Evolutionary conservation across 495 filamentous ascomycete species (phyloP), one percentile per base, ranked within the genome.

Genomic region (Penicillium odoratum): DNA sequence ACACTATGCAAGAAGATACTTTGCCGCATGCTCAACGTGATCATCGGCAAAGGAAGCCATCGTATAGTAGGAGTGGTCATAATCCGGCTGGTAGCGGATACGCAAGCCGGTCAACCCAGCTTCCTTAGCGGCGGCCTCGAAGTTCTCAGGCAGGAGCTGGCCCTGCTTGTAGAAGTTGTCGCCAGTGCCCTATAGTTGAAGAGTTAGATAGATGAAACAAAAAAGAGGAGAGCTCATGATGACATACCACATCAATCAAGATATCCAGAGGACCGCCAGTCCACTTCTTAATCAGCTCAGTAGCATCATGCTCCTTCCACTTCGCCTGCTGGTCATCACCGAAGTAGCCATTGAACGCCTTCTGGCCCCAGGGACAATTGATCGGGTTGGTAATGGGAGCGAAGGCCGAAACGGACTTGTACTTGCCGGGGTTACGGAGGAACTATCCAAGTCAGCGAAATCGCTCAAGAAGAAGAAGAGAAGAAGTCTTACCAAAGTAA

Each of bases 31-130:
- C 53, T 88, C 85, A 51, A 98, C 81, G 79, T 98, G 94, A 61
- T 98, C 93, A 63, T 88, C 87, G 48, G 88, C 81, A 74, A 98
- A 98, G 10, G 79, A 84, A 30, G 93, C 84, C 77, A 98, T 93
- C 65, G 94, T 96, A 73, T 82, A 97, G 71, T 98, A 98, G 53
- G 91, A 95, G 72, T 98, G 94, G 73, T 98, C 95, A 69, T 98
- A 98, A 51, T 85, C 92, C 68, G 91, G 67, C 75, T 97, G 93
- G 78, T 93, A 94, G 65, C 94, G 80, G 59, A 97, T 69, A 47
- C 83, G 82, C 26, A 88, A 82, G 40, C 85, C 83, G 48, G 77
- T 71, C 44, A 89, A 80, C 0, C 89, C 91, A 7, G 81, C 79
- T 60, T 88, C 86, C 69, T 86, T 83, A 18, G 86, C 92, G 6